phyloP scores from a whole-genome alignment of 768 basidiomycete genomes.

The Boletus pseudo-olivaceus region DNA sequence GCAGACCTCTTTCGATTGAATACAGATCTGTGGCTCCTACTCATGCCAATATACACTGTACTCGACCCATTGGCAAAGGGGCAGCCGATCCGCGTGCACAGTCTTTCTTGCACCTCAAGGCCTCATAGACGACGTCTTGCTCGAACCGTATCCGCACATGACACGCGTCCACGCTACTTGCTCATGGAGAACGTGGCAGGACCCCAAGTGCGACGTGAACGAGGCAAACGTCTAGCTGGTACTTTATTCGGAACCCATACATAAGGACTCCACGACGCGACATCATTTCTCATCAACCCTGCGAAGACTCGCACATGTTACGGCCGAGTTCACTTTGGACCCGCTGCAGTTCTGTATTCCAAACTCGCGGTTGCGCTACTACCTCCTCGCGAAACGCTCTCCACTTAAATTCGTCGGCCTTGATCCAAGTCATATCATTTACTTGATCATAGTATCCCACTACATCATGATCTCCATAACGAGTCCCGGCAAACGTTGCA shows the following conservation, averaged over 20 bases:
- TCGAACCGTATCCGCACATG: slow-evolving; percentile 45
- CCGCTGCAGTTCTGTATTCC: slow-evolving; percentile 79
- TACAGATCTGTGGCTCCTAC: slow-evolving; percentile 67
- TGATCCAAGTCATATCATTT: slow-evolving; percentile 25
- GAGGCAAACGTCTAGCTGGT: background rate
- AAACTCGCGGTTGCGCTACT: slow-evolving; percentile 79
- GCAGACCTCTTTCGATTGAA: slow-evolving; percentile 41
- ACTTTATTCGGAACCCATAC: slow-evolving; percentile 7
- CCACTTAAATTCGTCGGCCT: slow-evolving; percentile 38
- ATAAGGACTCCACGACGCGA: slow-evolving; percentile 64
- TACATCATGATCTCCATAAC: slow-evolving; percentile 31
- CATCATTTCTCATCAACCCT: slow-evolving; percentile 51
- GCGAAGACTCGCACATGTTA: slow-evolving; percentile 50
- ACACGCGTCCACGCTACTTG: slow-evolving; percentile 53
- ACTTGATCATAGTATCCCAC: slow-evolving; percentile 57
- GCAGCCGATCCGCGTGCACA: slow-evolving; percentile 68
- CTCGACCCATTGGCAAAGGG: slow-evolving; percentile 69
- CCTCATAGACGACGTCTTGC: slow-evolving; percentile 60
- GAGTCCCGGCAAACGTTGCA: background rate
- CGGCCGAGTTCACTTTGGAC: slow-evolving; percentile 62
- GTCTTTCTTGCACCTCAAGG: slow-evolving; percentile 77
- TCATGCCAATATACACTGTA: slow-evolving; percentile 83
- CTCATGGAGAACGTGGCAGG: slow-evolving; percentile 82
- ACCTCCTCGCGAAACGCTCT: slow-evolving; percentile 61
- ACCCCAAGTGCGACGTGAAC: slow-evolving; percentile 63